Evolutionary conservation across 2,329 filamentous ascomycete species (phyloP), one percentile per base, ranked within the genome.

Genomic region (Paramyrothecium sp.): DNA sequence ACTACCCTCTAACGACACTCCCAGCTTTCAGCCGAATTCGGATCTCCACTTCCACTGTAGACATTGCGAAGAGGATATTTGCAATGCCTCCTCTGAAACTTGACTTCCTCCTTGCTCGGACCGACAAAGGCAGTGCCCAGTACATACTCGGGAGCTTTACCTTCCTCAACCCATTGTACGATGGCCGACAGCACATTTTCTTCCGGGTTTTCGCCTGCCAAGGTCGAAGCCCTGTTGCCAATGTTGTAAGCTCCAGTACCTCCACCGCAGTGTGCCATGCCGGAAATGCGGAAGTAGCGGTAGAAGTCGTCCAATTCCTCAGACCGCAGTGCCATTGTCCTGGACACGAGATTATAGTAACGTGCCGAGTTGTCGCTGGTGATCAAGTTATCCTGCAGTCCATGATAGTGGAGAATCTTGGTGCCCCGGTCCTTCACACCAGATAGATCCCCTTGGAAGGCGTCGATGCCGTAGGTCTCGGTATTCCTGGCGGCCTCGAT

Each of bases 261-360:
- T 3, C 76, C 75, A 33, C 58, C 60, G 65, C 81, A 84, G 68
- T 84, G 81, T 17, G 69, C 70, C 78, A 84, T 81, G 0, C 82
- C 82, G 0, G 81, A 81, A n/a, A 85, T 74, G 20, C 70, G 71
- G 63, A 85, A 85, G 62, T 79, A 78, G 0, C 73, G 68, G 67
- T 81, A 87, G 65, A 81, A 81, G 11, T 79, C 75, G 2, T 78
- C 80, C 20, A 79, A 52, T 16, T 68, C 62, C 0, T 30, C 52
- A 2, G 33, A 66, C 19, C 3, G 62, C 69, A 67, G 20, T 67
- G 69, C 46, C 67, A 63, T 58, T 16, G 17, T 59, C 33, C 56
- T 54, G 2, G 60, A 55, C 23, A 69, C 61, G 3, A 55, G 60
- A 5, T 67, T 52, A 51, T 63, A 69, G 51, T 67, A 67, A 1